These are phyloP conservation scores for Pseudogymnoascus sp. DNA, from an alignment of 2,329 filamentous ascomycete genomes.

Conservation along the genomic window DNA sequence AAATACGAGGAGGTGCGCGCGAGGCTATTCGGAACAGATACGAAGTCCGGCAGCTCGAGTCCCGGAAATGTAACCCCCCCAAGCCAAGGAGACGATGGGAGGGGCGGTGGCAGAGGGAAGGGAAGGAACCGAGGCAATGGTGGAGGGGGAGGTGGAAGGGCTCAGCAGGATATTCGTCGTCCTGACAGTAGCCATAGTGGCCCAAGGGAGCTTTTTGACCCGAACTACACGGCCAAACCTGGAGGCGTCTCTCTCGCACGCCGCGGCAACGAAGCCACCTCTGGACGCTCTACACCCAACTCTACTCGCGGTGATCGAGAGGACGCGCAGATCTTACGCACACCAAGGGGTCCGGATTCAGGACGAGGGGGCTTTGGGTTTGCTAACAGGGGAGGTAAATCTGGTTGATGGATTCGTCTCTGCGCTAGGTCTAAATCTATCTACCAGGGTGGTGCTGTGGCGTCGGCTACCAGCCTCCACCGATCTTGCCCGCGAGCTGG, in stretches of 20 bases:
- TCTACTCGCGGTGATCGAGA: conserved; percentile 30
- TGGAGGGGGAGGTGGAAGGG: conserved; percentile 29
- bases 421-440: conserved; percentile 19
- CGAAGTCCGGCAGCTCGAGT: conserved; percentile 50
- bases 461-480: conserved; percentile 71
- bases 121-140: conserved; percentile 36
- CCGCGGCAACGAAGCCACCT: conserved; percentile 33
- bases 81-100: conserved; percentile 37
- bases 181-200: conserved; percentile 29
- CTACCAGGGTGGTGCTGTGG: conserved; percentile 12
- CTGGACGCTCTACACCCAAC: conserved; percentile 36
- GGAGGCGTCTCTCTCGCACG: conserved; percentile 38
- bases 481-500: conserved; percentile 81
- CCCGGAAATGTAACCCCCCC: conserved; percentile 56
- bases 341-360: conserved; percentile 69
- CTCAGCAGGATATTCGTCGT: conserved; percentile 27
- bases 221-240: conserved; percentile 58
- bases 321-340: conserved; percentile 60
- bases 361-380: conserved; percentile 73
- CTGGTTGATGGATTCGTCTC: conserved; percentile 32
- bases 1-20: conserved; percentile 84
- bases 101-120: conserved; percentile 41
- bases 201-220: conserved; percentile 65
- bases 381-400: conserved; percentile 50
- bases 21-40: conserved; percentile 64